Evolutionary conservation across 2,329 filamentous ascomycete genomes (phyloP), one percentile per base, ranked within the genome.

Genomic region (Xylaria sp.): DNA sequence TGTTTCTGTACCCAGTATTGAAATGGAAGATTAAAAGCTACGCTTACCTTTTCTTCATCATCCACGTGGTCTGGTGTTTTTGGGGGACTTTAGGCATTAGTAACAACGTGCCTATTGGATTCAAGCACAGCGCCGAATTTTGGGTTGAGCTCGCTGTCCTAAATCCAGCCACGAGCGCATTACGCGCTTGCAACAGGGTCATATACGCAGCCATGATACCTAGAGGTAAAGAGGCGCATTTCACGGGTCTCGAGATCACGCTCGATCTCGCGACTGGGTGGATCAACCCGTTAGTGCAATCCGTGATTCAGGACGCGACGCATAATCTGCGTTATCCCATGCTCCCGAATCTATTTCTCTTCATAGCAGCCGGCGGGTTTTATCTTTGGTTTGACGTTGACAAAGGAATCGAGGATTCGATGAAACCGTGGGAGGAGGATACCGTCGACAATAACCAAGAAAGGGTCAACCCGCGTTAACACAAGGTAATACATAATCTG

Each of bases 251-350:
- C 10, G 63, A 66, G 20, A 25, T 70, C 28, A 68, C 63, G 7
- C 59, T 70, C 7, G 69, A 50, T 32, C 67, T 69, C n/a, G 57
- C 63, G 8, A 62, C 57, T 3, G 69, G 69, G 3, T 71, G 67
- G 67, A 68, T 71, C 39, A 67, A 67, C 25, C 63, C 69, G 6
- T 34, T 71, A 2, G 60, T 71, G 10, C 63, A 71, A 53, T 66
- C 67, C 4, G 69, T 62, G 13, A 69, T 71, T 25, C 69, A 71
- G 58, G 63, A 71, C 15, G 45, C 23, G 4, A 71, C 69, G 13
- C 69, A 71, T 45, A 67, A 71, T 23, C 48, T 71, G 58, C 69
- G 69, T 7, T 71, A 71, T 48, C 63, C 69, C 12, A 69, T 71
- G 63, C 63, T 71, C 9, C 63, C 63, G 13, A 67, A 63, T 46